phyloP scores from a whole-genome alignment of 345 rosid genomes.

The Rhodamnia rubescens region DNA sequence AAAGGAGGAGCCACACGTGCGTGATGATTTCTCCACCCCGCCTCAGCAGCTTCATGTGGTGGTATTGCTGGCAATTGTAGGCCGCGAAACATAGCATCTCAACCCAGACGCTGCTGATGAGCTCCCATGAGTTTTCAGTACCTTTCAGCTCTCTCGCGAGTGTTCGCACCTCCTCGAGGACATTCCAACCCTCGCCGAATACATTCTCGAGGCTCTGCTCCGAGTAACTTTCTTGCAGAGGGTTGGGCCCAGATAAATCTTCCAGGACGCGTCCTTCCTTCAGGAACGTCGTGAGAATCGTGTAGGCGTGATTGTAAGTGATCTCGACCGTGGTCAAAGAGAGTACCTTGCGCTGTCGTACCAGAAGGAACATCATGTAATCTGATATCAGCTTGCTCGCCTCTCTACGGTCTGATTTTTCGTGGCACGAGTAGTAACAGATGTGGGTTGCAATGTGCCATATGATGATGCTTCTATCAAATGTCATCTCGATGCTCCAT shows the following conservation, averaged over 20 bases:
- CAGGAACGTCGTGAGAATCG: not conserved
- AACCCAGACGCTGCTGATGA: not conserved
- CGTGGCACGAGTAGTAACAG: not conserved
- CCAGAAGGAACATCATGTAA: conserved; percentile 6
- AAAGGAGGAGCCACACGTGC: not conserved
- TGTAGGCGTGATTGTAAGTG: not conserved
- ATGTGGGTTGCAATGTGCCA: conserved; percentile 18
- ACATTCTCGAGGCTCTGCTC: not conserved
- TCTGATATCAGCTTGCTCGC: conserved; percentile 1
- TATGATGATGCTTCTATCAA: conserved; percentile 9
- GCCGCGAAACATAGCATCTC: not conserved
- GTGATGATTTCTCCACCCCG: not conserved
- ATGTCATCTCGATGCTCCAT: conserved; percentile 10
- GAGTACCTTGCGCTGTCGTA: not conserved
- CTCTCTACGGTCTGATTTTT: not conserved
- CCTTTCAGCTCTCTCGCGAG: not conserved
- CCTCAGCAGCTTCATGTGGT: not conserved
- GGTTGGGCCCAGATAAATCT: not conserved
- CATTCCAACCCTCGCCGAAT: not conserved
- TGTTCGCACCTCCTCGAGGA: not conserved
- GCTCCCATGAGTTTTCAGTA: not conserved
- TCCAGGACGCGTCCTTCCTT: not conserved
- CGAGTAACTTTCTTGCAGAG: no score
- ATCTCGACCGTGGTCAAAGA: not conserved
- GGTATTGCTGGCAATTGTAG: not conserved